Evolutionary conservation across 306 rosid genomes (phyloP), one percentile per base, ranked within the genome.

Genomic region (Inga oerstediana): DNA sequence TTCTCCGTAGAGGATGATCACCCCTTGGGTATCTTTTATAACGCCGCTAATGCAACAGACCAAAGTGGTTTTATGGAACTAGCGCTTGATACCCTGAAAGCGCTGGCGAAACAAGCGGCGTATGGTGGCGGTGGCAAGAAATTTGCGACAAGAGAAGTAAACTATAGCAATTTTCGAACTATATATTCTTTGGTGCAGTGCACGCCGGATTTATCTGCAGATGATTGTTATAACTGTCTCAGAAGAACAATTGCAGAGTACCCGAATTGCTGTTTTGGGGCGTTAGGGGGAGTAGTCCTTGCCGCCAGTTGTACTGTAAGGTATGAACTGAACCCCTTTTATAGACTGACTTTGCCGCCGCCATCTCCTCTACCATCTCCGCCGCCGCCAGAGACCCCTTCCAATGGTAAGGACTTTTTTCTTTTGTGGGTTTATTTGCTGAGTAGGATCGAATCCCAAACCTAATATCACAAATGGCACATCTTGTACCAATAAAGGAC

Each of bases 151-250:
- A 75, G 45, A 16, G 56, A 80, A 66, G 67, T 7, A 11, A 66
- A 66, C 6, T 54, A 74, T 3, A 27, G 35, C 2, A 1, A 11
- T 5, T 75, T 22, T 2, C 35, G 54, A 16, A 67, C 3, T 15
- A 30, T 84, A 1, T 84, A 84, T 59, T 65, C 66, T 12, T 35
- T 84, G 27, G 81, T 0, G 0, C 81, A 74, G 64, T 84, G 87
- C 73, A 80, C 80, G 8, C 83, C 78, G 16, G 81, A 54, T 52
- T 7, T 74, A 70, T 56, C 74, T 27, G 0, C 20, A 10, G 7
- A 1, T 20, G 27, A 79, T 27, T 84, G 87, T 68, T 15, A 32
- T n/a, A 1, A 11, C 3, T 79, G 83, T 66, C 79, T 84, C 20
- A 75, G 16, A 20, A 10, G 9, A 35, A 56, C 27, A 3, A 39